Evolutionary conservation across 768 basidiomycete genomes (phyloP), one percentile per base, ranked within the genome.

Genomic region (Agaricus subrufescens): DNA sequence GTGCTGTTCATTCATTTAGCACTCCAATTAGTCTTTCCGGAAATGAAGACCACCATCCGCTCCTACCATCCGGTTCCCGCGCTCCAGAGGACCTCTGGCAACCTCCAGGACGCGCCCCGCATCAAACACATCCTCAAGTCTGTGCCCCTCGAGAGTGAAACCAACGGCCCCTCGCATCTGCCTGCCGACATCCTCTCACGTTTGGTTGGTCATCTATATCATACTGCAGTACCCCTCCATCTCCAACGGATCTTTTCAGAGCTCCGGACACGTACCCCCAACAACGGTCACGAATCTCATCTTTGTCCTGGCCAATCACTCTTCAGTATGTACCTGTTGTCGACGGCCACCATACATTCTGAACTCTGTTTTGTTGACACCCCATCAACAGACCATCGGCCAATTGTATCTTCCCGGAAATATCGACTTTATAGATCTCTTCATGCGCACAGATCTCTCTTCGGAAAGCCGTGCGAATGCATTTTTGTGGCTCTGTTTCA

Each of bases 401-500:
- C 75, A 79, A 54, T 67, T 75, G 19, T 88, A 91, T 70, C 90
- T 94, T 62, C 81, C 87, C 42, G 75, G 81, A n/a, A 80, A 79
- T 30, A 60, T 87, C 40, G 87, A 89, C 62, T 88, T 94, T 58
- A 75, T 87, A 27, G 92, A 94, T 71, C 72, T 95, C 54, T 95
- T 95, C 71, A 75, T 89, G 50, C 87, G 89, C 26, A 68, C 67
- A 9, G 82, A 88, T 61, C 76, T 91, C 44, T 85, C 90, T 7
- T 92, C 92, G 1, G 66, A 71, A 5, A 84, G 86, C 50, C 87
- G 94, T 44, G 91, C 89, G 6, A 78, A 73, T 44, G 89, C 87
- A 2, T 93, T 96, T 68, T 80, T 96, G 29, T 93, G 89, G 87
- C 77, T 94, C 54, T 79, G 93, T 64, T 94, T 83, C 71, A 83